Base-by-base conservation (phyloP, 345 rosid species). In the Salix koriyanagi region DNA sequence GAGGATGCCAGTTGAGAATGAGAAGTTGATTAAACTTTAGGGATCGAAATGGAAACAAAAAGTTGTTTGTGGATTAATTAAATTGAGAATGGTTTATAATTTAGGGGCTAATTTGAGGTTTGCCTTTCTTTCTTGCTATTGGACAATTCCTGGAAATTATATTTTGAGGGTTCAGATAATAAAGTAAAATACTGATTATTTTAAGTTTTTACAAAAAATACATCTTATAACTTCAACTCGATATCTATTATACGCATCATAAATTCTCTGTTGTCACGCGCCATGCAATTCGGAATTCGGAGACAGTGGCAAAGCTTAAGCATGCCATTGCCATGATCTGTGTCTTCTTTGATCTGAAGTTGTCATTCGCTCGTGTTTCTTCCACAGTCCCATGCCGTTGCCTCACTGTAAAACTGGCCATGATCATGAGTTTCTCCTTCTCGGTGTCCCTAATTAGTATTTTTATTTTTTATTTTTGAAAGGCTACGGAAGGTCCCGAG, bases 181-280 rank as follows among this genome's bases (percentile, higher is more conserved):
- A 0, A 32, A 34, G 0, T 34, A 5, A 34, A 34, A 34, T 34
- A 4, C 0, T 5, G 0, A 4, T 5, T 34, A 34, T 34, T 4
- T 0, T 34, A 5, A 0, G 0, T 34, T 34, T 4, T 34, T 34
- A 34, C 0, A 34, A 34, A 0, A 34, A 34, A 34, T 34, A 34
- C 0, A 34, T 0, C 0, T 5, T 1, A 4, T 5, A 34, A 34
- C 0, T 34, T 4, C 0, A 34, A 5, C 0, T 34, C 1, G 0
- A 34, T 4, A 34, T 0, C 5, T 34, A 0, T 0, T 34, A 4
- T 34, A 34, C 4, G 5, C 5, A 34, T 34, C 4, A 4, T 0
- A 32, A 32, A 32, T 32, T 32, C 34, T 32, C 4, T 32, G 4
- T 32, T 30, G 0, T 32, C 34, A 2, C 4, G 0, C 0, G 30